phyloP scores from a whole-genome alignment of 441 rosid genomes.

The Daphne laureola region DNA sequence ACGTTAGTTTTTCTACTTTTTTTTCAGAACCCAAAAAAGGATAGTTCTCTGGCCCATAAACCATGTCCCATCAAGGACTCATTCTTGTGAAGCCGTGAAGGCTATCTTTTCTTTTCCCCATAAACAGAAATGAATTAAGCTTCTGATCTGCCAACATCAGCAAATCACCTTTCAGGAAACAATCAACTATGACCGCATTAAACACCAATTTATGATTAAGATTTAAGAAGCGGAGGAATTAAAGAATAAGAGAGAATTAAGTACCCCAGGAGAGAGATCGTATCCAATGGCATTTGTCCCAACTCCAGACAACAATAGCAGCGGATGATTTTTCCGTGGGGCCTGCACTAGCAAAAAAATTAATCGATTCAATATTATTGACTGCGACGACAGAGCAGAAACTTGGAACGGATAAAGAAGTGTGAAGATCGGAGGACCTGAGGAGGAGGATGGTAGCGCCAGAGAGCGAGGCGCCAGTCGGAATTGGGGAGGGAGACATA shows the following conservation, averaged over 20 bases:
- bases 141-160: too few species aligned
- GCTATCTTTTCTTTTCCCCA: too few species aligned
- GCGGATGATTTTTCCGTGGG: slow-evolving; percentile 74
- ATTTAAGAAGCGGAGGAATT: not conserved
- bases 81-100: too few species aligned
- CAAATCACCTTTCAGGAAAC: too few species aligned
- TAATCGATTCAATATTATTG: too few species aligned
- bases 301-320: slow-evolving; percentile 80
- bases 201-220: not conserved
- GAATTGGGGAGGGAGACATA: slow-evolving; percentile 59
- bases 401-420: not conserved
- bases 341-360: slow-evolving; percentile 34
- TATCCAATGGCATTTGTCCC: slow-evolving; percentile 96
- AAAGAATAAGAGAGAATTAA: slow-evolving; percentile 5
- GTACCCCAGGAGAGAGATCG: slow-evolving; percentile 84
- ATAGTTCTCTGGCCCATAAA: too few species aligned
- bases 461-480: slow-evolving; percentile 92
- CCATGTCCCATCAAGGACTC: too few species aligned
- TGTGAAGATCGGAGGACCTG: slow-evolving; percentile 29
- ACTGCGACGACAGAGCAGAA: not conserved
- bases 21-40: too few species aligned
- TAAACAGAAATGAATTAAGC: too few species aligned
- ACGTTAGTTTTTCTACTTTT: too few species aligned
- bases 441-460: slow-evolving; percentile 85
- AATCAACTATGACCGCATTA: too few species aligned